phyloP scores from a whole-genome alignment of 805 yeast genomes.

The Zygosaccharomyces bisporus region DNA sequence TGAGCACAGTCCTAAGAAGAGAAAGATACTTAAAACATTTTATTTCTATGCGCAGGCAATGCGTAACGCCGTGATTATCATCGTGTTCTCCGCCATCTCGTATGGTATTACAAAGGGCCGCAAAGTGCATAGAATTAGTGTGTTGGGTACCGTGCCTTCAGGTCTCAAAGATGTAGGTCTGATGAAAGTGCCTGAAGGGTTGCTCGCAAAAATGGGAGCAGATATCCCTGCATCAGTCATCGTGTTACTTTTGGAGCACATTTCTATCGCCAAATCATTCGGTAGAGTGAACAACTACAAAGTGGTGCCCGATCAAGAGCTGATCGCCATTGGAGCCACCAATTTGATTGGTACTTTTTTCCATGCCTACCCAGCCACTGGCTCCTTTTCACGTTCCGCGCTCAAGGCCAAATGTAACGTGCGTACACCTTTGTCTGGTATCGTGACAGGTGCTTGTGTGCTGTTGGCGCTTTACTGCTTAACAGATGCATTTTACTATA shows the following conservation, averaged over 20 bases:
- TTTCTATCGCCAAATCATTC: constrained; percentile 88
- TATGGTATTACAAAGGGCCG: constrained; percentile 65
- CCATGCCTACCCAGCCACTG: constrained; percentile 93
- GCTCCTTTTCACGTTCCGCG: constrained; percentile 93
- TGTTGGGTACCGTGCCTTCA: constrained; percentile 75
- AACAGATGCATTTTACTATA: constrained; percentile 79
- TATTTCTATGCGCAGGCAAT: constrained; percentile 73
- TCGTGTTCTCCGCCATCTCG: constrained; percentile 77
- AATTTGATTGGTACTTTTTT: constrained; percentile 89
- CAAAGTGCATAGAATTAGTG: constrained; percentile 42
- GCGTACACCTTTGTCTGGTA: constrained; percentile 88
- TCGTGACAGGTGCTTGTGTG: constrained; percentile 86
- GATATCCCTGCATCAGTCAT: constrained; percentile 85
- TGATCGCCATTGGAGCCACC: constrained; percentile 88
- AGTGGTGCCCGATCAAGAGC: constrained; percentile 88
- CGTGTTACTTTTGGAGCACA: constrained; percentile 82
- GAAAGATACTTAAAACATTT: constrained; percentile 31
- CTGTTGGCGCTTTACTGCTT: constrained; percentile 79
- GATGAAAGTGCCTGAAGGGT: constrained; percentile 58
- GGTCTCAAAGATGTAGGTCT: constrained; percentile 78
- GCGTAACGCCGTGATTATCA: constrained; percentile 77
- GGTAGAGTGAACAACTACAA: constrained; percentile 91
- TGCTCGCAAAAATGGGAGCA: constrained; percentile 57
- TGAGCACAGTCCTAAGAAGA: constrained; percentile 18
- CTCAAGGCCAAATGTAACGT: constrained; percentile 94